Evolutionary conservation across 169 alveolate species (phyloP).

Genomic region (Toxoplasma gondii): DNA sequence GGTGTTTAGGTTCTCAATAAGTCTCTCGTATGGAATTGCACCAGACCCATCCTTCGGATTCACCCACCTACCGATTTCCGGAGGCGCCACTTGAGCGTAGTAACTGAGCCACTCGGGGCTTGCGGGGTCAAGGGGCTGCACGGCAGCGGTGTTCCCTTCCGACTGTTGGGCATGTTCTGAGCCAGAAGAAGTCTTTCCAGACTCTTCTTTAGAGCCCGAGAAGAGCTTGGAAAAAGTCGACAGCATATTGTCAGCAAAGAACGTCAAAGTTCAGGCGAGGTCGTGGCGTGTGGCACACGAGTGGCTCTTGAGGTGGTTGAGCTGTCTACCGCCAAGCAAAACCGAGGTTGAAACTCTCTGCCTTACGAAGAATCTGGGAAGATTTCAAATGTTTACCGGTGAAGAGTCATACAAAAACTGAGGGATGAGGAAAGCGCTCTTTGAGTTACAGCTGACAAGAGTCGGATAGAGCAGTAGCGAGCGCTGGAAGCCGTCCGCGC

Average conservation of each 20-base stretch:
- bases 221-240: neutral
- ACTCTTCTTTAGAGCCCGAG: neutral
- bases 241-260: neutral
- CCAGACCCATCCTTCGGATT: constrained; percentile 64
- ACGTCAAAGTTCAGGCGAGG: too few relatives aligned
- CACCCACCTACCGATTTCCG: constrained; percentile 65
- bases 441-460: too few relatives aligned
- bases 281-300: too few relatives aligned
- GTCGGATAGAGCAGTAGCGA: too few relatives aligned
- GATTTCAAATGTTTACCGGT: too few relatives aligned
- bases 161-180: neutral
- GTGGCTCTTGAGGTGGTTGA: too few relatives aligned
- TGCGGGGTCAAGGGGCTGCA: neutral
- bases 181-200: neutral
- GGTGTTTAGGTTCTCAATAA: constrained; percentile 56
- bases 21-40: constrained; percentile 57
- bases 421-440: too few relatives aligned
- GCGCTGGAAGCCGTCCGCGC: too few relatives aligned
- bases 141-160: neutral
- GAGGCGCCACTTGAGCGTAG: constrained; percentile 61
- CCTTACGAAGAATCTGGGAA: too few relatives aligned
- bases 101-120: constrained; percentile 57
- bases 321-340: too few relatives aligned
- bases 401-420: too few relatives aligned
- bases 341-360: too few relatives aligned